phyloP scores from a whole-genome alignment of 2,329 filamentous ascomycete genomes.

The Fusarium denticulatum region DNA sequence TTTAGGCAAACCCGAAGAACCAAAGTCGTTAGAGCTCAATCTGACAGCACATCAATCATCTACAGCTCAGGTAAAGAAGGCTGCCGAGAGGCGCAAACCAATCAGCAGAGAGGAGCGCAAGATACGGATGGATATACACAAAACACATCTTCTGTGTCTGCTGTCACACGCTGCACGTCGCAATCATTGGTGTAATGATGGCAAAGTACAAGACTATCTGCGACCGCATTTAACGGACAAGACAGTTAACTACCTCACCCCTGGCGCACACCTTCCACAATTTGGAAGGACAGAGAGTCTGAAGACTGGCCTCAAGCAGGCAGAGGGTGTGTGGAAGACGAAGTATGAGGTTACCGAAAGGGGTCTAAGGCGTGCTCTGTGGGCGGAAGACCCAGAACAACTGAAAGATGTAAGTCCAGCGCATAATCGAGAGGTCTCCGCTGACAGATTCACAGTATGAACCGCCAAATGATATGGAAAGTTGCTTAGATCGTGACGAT shows the following conservation, averaged over 20 bases:
- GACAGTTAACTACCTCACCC: constrained; percentile 73
- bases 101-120: constrained; percentile 64
- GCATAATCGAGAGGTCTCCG: background rate
- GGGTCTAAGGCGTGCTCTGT: constrained; percentile 76
- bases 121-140: constrained; percentile 80
- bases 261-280: constrained; percentile 73
- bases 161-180: constrained; percentile 79
- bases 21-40: constrained; percentile 61
- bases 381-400: constrained; percentile 75
- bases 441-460: constrained; percentile 57
- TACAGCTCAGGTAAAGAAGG: constrained; percentile 43
- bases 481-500: constrained; percentile 74
- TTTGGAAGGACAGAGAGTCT: constrained; percentile 81
- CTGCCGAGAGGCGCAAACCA: constrained; percentile 59
- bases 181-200: constrained; percentile 90
- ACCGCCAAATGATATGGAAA: constrained; percentile 71
- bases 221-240: constrained; percentile 73
- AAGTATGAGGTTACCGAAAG: constrained; percentile 77
- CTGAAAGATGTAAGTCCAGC: constrained; percentile 62
- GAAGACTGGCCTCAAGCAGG: constrained; percentile 79
- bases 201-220: constrained; percentile 72
- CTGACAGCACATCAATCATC: constrained; percentile 58
- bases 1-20: constrained; percentile 35
- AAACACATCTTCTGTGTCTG: constrained; percentile 84
- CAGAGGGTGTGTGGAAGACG: constrained; percentile 72